A percentile compares a stretch with the other conserved stretches of the same genome.
phyloP scores from a whole-genome alignment of 2,329 filamentous ascomycete genomes.

The Colletotrichum eleusines region DNA sequence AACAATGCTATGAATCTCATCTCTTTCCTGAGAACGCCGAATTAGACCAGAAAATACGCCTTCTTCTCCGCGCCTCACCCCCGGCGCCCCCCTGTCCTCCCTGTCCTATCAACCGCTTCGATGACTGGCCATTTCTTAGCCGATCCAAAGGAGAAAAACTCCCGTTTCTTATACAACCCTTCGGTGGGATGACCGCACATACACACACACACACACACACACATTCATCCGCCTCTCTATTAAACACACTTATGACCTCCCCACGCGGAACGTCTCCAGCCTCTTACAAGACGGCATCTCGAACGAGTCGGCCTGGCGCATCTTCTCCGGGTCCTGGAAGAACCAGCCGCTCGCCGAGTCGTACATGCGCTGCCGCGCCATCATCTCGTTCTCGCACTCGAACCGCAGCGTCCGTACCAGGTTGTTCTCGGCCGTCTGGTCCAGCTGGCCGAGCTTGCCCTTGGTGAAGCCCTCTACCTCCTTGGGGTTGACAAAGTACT shows the following conservation, averaged over 20 bases:
- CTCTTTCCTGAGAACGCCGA: constrained; percentile 14
- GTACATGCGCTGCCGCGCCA: constrained; percentile 73
- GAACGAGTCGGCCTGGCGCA: constrained; percentile 74
- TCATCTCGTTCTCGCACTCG: constrained; percentile 81
- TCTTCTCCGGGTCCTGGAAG: constrained; percentile 81
- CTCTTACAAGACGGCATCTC: constrained; percentile 66
- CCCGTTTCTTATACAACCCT: constrained; percentile 10
- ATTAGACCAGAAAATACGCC: neutral
- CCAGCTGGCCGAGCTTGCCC: constrained; percentile 79
- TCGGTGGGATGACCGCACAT: neutral
- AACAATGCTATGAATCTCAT: constrained; percentile 22
- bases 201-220: neutral
- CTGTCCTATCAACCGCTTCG: neutral
- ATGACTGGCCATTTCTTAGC: neutral
- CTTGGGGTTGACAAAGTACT: constrained; percentile 86
- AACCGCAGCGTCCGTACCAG: constrained; percentile 76
- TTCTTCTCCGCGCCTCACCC: neutral
- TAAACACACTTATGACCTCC: constrained; percentile 25
- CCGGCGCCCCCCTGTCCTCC: neutral
- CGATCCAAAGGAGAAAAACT: neutral
- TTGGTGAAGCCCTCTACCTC: constrained; percentile 79
- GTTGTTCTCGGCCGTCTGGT: constrained; percentile 80
- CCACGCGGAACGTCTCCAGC: constrained; percentile 58
- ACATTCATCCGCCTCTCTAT: neutral
- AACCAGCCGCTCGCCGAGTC: constrained; percentile 91